Evolutionary conservation across 331 rosid species (phyloP).

Genomic region (Quercus tomentella): DNA sequence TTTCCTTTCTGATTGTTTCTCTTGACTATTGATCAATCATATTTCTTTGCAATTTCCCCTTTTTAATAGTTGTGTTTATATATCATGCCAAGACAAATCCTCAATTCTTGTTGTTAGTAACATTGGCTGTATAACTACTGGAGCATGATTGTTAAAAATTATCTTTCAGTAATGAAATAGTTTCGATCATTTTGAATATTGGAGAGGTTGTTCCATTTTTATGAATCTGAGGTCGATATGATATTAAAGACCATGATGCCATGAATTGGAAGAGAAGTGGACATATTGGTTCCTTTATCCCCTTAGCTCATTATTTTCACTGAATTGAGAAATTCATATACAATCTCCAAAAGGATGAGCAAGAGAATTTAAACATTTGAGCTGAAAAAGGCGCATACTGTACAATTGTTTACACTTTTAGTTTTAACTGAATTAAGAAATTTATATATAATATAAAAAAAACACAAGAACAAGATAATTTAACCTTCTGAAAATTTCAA

Average conservation of each 20-base stretch:
- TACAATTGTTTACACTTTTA: background rate
- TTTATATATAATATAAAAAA: background rate
- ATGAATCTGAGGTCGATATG: background rate
- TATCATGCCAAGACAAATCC: background rate
- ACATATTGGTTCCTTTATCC: background rate
- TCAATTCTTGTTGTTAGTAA: background rate
- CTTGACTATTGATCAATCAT: background rate
- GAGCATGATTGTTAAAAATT: background rate
- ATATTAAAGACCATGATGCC: background rate
- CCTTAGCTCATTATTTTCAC: background rate
- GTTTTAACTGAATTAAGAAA: background rate
- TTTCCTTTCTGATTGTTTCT: background rate
- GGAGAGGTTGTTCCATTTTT: background rate
- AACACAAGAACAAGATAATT: background rate
- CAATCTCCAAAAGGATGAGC: background rate
- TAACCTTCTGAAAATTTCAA: background rate
- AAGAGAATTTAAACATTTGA: background rate
- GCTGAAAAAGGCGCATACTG: background rate
- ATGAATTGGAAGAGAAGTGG: background rate
- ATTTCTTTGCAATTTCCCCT: background rate
- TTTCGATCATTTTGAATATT: background rate
- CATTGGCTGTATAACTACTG: background rate
- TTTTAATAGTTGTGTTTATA: background rate
- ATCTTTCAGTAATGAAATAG: background rate
- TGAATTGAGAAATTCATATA: background rate